phyloP scores from a whole-genome alignment of 2,329 filamentous ascomycete genomes.

The Ramularia endophylla region DNA sequence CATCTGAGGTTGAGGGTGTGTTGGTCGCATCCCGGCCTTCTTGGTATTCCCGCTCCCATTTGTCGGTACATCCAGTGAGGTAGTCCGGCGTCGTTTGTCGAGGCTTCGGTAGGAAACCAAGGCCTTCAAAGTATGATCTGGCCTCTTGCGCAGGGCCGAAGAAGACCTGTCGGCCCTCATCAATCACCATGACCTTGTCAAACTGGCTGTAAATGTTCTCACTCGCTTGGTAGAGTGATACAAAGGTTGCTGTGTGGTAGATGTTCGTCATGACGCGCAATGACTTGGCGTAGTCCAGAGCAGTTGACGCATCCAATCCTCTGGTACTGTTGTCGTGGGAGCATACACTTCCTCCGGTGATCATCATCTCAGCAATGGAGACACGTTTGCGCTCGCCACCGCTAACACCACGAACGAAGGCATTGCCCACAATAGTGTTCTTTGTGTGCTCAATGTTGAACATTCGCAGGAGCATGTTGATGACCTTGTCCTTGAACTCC shows the following conservation, averaged over 20 bases:
- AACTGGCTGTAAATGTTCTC: constrained; percentile 75
- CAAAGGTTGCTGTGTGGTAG: constrained; percentile 77
- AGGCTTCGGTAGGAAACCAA: constrained; percentile 69
- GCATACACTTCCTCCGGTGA: constrained; percentile 35
- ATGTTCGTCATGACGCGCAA: constrained; percentile 65
- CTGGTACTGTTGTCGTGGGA: constrained; percentile 45
- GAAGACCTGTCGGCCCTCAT: constrained; percentile 68
- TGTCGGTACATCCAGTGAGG: constrained; percentile 73
- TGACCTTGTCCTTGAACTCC: constrained; percentile 70
- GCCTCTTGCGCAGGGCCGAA: constrained; percentile 65
- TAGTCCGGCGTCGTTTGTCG: constrained; percentile 78
- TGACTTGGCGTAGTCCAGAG: constrained; percentile 45
- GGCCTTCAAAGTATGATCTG: constrained; percentile 65
- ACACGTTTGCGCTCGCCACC: constrained; percentile 47
- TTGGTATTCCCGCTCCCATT: constrained; percentile 74
- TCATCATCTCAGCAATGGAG: constrained; percentile 45
- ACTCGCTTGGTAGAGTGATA: constrained; percentile 79
- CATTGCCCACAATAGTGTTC: constrained; percentile 78
- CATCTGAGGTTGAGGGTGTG: constrained; percentile 62
- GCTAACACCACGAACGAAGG: constrained; percentile 68
- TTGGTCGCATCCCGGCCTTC: constrained; percentile 59
- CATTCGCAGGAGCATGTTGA: constrained; percentile 74
- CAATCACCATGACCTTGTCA: constrained; percentile 79
- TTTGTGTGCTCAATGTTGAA: constrained; percentile 89
- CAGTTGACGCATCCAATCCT: constrained; percentile 45